These are phyloP conservation scores for Fomitopsis betulina DNA, from an alignment of 1,284 basidiomycete genomes.

Conservation along the genomic window DNA sequence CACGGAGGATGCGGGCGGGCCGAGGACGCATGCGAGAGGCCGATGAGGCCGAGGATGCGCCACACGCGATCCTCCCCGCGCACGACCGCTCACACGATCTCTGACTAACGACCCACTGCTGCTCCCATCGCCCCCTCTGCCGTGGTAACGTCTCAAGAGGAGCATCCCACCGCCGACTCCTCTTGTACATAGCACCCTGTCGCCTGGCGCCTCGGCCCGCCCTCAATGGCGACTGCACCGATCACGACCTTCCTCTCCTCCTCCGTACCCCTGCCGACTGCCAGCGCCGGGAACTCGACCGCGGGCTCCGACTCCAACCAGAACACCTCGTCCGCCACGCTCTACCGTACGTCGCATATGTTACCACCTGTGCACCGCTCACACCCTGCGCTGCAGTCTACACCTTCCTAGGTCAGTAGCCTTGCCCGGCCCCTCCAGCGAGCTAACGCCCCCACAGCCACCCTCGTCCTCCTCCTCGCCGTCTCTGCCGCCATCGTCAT, in stretches of 20 bases:
- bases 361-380: too few relatives aligned
- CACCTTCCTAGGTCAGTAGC: slow-evolving; percentile 30
- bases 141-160: too few relatives aligned
- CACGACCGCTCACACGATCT: too few relatives aligned
- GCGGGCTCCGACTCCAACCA: not conserved
- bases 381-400: slow-evolving; percentile 22
- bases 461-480: slow-evolving; percentile 57
- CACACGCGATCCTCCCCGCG: too few relatives aligned
- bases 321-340: slow-evolving; percentile 22
- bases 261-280: not conserved
- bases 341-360: slow-evolving; percentile 18
- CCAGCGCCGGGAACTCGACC: not conserved
- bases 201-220: not conserved
- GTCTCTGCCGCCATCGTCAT: slow-evolving; percentile 60
- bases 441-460: slow-evolving; percentile 33
- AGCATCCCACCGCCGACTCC: not conserved
- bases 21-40: too few relatives aligned
- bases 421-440: not conserved
- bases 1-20: too few relatives aligned
- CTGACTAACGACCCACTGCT: too few relatives aligned
- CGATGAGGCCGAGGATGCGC: too few relatives aligned
- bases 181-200: not conserved
- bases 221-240: not conserved
- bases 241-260: not conserved
- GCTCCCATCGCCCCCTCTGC: not conserved